Evolutionary conservation across 441 rosid genomes (phyloP), one percentile per base, ranked within the genome.

Genomic region (Populus hybrid): DNA sequence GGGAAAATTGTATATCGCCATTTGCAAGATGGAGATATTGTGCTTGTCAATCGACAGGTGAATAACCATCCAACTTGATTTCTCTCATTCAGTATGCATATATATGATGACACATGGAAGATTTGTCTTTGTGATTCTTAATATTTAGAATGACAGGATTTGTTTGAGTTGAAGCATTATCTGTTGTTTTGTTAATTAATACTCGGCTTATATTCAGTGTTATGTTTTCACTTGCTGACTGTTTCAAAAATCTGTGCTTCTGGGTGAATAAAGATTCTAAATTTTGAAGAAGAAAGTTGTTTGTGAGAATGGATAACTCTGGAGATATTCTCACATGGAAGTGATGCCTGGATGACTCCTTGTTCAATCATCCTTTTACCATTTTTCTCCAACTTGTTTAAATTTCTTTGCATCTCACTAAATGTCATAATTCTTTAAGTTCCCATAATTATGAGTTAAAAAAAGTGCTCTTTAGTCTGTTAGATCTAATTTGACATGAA

Each of bases 41-140:
- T 95, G 85, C 93, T 97, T 76, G 97, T 91, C 77, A 97, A 97
- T 84, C 90, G 99, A 70, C 99, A 97, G 99, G 99, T 95, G 81
- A 69, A 35, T 67, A 70, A 61, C 76, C 32, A 40, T 38, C 68
- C 69, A 34, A 65, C 72, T 77, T 71, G 63, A 38, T 42, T 64
- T 18, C 4, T 70, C 14, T 8, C 54, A 28, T 16, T 23, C 14
- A 18, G 35, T 14, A 14, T 46, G 57, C 57, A 46, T 46, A 46
- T 46, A 14, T 18, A 9, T 67, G 67, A 54, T 76, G 66, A 32
- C 21, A 35, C 36, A 50, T 42, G 14, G 64, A 54, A 26, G 24
- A 24, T 11, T 32, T 32, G 14, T 28, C 1, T 69, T 24, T 54
- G 30, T 59, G 32, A 71, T 63, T 4, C 42, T 16, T 42, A 11